phyloP scores from a whole-genome alignment of 345 rosid species.

The Bretschneidera sinensis region DNA sequence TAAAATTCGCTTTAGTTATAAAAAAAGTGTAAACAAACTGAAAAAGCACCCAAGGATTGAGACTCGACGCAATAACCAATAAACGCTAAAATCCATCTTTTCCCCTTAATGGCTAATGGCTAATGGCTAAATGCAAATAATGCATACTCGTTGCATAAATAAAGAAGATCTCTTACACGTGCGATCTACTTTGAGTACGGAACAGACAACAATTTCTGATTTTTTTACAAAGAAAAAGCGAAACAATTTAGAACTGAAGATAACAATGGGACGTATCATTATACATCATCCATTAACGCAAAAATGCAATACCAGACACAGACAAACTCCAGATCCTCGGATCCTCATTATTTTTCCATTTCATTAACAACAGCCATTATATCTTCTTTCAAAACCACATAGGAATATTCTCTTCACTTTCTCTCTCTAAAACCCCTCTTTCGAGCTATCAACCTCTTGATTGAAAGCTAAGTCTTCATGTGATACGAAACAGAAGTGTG shows the following conservation, averaged over 20 bases:
- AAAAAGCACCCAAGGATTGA: too few relatives aligned
- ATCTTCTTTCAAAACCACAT: neutral
- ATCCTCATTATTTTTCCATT: neutral
- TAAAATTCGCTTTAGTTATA: too few relatives aligned
- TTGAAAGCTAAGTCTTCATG: conserved; percentile 68
- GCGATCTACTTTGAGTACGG: too few relatives aligned
- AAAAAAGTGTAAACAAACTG: too few relatives aligned
- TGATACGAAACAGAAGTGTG: conserved; percentile 37
- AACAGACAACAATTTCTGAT: too few relatives aligned
- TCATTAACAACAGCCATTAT: conserved; percentile 8
- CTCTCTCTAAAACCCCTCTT: neutral
- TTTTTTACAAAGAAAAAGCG: too few relatives aligned
- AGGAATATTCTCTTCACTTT: neutral
- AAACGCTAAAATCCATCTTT: too few relatives aligned
- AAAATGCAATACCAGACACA: neutral
- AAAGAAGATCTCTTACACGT: too few relatives aligned
- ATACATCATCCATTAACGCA: neutral
- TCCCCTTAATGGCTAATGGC: too few relatives aligned
- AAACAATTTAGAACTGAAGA: neutral
- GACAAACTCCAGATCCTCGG: conserved; percentile 25
- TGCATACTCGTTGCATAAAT: too few relatives aligned
- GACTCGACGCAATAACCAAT: too few relatives aligned
- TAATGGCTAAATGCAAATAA: too few relatives aligned
- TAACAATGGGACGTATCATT: neutral
- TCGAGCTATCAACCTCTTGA: conserved; percentile 37